Evolutionary conservation across 2,329 filamentous ascomycete species (phyloP).

Genomic region (Huntiella moniliformis): DNA sequence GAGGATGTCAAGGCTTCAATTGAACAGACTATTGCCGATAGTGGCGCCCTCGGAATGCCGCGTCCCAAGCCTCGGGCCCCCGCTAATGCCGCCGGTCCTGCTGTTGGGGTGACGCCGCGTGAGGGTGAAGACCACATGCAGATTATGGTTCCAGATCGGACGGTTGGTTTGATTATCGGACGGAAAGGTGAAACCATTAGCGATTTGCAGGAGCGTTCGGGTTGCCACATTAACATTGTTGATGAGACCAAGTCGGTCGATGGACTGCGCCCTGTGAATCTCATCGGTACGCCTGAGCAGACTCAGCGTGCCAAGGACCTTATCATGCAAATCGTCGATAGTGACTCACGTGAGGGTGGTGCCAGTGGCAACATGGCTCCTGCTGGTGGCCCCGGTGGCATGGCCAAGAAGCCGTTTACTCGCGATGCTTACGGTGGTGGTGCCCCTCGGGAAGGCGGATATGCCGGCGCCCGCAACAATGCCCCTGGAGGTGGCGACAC

Average conservation of each 20-base stretch:
- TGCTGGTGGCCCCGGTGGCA: conserved; percentile 17
- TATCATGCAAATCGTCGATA: conserved; percentile 88
- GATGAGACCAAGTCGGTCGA: conserved; percentile 86
- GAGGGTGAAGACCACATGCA: conserved; percentile 75
- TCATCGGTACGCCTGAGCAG: conserved; percentile 61
- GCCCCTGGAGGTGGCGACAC: conserved; percentile 18
- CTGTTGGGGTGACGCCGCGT: conserved; percentile 31
- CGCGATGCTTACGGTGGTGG: conserved; percentile 5
- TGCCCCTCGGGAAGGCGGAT: conserved; percentile 14
- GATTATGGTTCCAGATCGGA: conserved; percentile 88
- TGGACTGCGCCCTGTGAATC: conserved; percentile 71
- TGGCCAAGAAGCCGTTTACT: conserved; percentile 13
- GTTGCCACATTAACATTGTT: conserved; percentile 92
- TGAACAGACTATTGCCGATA: conserved; percentile 38
- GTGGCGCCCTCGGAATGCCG: conserved; percentile 28
- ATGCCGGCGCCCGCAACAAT: conserved; percentile 11
- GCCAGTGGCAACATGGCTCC: conserved; percentile 14
- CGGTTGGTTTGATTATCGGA: conserved; percentile 85
- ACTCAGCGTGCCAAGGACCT: conserved; percentile 65
- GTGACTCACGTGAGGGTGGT: conserved; percentile 49
- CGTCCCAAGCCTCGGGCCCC: conserved; percentile 4
- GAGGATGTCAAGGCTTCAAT: conserved; percentile 68
- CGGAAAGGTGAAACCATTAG: conserved; percentile 83
- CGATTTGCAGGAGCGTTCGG: conserved; percentile 75
- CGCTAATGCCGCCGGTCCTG: conserved; percentile 6